Evolutionary conservation across 1,284 basidiomycete species (phyloP).

Genomic region (Ustilago loliicola): DNA sequence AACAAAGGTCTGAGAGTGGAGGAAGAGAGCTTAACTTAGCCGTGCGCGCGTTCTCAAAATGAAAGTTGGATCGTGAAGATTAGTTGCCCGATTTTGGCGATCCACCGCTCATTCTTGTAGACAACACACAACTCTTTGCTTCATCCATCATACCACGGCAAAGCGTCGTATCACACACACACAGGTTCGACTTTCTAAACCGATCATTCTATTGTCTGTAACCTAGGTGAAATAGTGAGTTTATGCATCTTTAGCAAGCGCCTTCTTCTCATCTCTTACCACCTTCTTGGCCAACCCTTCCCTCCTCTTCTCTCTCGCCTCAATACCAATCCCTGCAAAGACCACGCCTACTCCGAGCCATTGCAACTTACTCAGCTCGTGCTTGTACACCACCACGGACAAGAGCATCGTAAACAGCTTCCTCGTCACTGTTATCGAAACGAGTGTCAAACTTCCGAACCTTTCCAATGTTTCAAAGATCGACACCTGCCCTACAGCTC

Average conservation of each 20-base stretch:
- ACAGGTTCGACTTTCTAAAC: no score
- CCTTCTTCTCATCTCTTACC: constrained; percentile 34
- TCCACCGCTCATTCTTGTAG: no score
- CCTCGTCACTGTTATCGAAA: constrained; percentile 76
- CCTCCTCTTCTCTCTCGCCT: constrained; percentile 77
- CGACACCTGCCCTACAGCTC: constrained; percentile 94
- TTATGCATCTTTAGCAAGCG: constrained; percentile 49
- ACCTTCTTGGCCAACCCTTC: constrained; percentile 52
- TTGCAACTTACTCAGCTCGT: constrained; percentile 84
- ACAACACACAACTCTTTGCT: background rate
- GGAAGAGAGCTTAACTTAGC: background rate
- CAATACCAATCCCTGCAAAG: constrained; percentile 92
- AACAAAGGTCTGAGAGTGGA: background rate
- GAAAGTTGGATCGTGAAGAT: background rate
- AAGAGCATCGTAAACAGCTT: constrained; percentile 99
- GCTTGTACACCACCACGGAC: constrained; percentile 91
- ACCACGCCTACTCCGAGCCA: constrained; percentile 92
- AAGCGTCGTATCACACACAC: background rate
- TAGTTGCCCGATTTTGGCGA: background rate
- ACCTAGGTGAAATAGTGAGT: no score
- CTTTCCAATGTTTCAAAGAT: constrained; percentile 98
- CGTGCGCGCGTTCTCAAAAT: background rate
- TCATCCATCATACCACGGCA: background rate
- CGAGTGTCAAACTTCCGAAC: constrained; percentile 89
- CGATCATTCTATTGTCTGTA: no score